Evolutionary conservation across 495 filamentous ascomycete genomes (phyloP).

Genomic region (Acidiella bohemica): DNA sequence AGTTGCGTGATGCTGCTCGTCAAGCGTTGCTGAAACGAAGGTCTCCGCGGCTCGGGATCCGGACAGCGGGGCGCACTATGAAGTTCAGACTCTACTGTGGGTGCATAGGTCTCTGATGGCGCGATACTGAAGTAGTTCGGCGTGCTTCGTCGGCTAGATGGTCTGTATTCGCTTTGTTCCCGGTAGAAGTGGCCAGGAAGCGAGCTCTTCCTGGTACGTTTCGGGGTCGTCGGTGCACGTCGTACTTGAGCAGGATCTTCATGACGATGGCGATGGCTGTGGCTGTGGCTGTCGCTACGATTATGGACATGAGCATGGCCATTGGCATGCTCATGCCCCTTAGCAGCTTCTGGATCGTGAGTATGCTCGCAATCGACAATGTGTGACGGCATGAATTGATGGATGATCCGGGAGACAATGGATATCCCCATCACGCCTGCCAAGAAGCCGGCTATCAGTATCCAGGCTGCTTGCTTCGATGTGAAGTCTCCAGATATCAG

Average conservation of each 20-base stretch:
- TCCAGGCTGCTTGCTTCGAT: slow-evolving; percentile 51
- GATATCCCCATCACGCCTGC: slow-evolving; percentile 75
- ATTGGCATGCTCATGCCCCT: slow-evolving; percentile 6
- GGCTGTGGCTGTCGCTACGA: not conserved
- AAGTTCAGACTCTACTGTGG: not conserved
- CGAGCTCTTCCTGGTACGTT: slow-evolving; percentile 5
- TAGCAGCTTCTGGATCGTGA: slow-evolving; percentile 42
- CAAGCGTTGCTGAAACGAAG: slow-evolving; percentile 33
- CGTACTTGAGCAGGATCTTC: not conserved
- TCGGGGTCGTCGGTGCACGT: not conserved
- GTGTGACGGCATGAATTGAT: slow-evolving; percentile 78
- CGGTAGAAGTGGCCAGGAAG: slow-evolving; percentile 11
- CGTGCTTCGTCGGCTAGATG: not conserved
- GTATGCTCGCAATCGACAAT: slow-evolving; percentile 85
- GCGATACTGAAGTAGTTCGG: slow-evolving; percentile 6
- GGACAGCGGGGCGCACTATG: not conserved
- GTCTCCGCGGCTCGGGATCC: slow-evolving; percentile 8
- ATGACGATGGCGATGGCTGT: slow-evolving; percentile 2
- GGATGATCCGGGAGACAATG: slow-evolving; percentile 61
- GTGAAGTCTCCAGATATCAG: slow-evolving; percentile 53
- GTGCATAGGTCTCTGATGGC: not conserved
- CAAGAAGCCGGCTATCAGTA: slow-evolving; percentile 64
- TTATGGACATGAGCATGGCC: slow-evolving; percentile 7
- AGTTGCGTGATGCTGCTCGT: slow-evolving; percentile 47
- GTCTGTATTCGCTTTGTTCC: not conserved